Evolutionary conservation across 2,329 filamentous ascomycete species (phyloP).

Genomic region (Ampelomyces quisqualis): DNA sequence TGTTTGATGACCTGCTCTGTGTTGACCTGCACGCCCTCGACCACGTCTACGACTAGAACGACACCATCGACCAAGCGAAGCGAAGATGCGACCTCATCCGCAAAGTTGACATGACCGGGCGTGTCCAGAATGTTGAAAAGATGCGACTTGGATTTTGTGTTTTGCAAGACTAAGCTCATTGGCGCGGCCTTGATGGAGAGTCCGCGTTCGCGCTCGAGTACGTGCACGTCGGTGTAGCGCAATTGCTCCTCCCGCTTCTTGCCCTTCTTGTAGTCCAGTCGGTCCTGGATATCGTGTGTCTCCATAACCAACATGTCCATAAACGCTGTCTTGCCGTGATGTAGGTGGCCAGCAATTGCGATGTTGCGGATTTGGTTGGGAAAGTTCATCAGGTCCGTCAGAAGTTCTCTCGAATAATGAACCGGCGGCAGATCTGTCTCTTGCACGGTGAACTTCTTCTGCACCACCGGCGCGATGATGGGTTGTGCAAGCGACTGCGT

Average conservation of each 20-base stretch:
- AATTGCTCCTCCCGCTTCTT: constrained; percentile 84
- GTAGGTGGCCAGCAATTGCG: constrained; percentile 86
- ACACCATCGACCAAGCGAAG: constrained; percentile 87
- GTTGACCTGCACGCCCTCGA: constrained; percentile 98
- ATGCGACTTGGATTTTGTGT: constrained; percentile 90
- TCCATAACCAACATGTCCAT: constrained; percentile 98
- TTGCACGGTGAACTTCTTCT: constrained; percentile 95
- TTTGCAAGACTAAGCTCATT: constrained; percentile 89
- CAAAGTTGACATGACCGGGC: constrained; percentile 96
- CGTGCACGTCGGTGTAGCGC: constrained; percentile 89
- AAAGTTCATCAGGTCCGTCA: constrained; percentile 95
- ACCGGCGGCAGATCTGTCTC: constrained; percentile 88
- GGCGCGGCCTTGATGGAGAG: constrained; percentile 90
- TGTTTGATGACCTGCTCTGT: constrained; percentile 98
- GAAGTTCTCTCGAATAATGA: constrained; percentile 83
- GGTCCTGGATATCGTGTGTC: constrained; percentile 82
- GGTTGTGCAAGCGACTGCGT: constrained; percentile 88
- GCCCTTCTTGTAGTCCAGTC: constrained; percentile 77
- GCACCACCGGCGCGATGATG: constrained; percentile 87
- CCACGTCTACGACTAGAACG: constrained; percentile 90
- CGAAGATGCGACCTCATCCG: constrained; percentile 90
- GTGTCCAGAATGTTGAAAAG: constrained; percentile 94
- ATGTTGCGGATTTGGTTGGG: constrained; percentile 93
- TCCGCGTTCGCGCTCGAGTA: constrained; percentile 84
- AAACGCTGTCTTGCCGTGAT: constrained; percentile 96